phyloP scores from a whole-genome alignment of 306 rosid species.

The Amphicarpaea edgeworthii region DNA sequence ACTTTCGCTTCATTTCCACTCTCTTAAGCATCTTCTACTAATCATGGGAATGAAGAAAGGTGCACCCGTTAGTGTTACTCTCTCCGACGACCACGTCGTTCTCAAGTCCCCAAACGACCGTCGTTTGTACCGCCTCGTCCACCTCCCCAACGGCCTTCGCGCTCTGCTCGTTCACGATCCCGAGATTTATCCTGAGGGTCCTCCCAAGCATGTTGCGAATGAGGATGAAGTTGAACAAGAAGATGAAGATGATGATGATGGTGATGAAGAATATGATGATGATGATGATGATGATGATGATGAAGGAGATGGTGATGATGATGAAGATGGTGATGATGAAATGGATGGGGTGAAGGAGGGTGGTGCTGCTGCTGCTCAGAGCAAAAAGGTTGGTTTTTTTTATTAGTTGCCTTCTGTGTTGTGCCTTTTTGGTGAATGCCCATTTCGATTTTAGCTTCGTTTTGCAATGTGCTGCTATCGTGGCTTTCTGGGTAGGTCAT shows the following conservation, averaged over 20 bases:
- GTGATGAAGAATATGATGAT: conserved; percentile 7
- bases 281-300: conserved; percentile 19
- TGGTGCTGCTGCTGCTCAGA: conserved; percentile 64
- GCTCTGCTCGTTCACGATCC: conserved; percentile 93
- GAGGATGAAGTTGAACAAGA: conserved; percentile 45
- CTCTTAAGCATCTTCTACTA: neutral
- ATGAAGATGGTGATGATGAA: conserved; percentile 35
- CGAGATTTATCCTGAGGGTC: conserved; percentile 77
- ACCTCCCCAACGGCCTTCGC: conserved; percentile 77
- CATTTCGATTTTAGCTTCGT: conserved; percentile 17
- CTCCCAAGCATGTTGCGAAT: conserved; percentile 45
- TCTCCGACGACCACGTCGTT: conserved; percentile 62
- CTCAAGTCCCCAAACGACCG: conserved; percentile 82
- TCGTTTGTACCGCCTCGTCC: conserved; percentile 68
- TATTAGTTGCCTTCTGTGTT: neutral
- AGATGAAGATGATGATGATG: neutral
- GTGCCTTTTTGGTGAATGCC: conserved; percentile 17
- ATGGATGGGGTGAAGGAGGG: conserved; percentile 51
- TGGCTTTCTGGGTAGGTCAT: neutral
- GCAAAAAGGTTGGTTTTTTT: conserved; percentile 73
- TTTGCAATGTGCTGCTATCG: neutral
- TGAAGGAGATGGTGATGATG: conserved; percentile 50
- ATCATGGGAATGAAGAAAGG: conserved; percentile 41
- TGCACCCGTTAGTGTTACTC: conserved; percentile 29
- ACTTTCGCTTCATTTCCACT: neutral